Evolutionary conservation across 2,329 filamentous ascomycete genomes (phyloP).

Genomic region (Penicillium sclerotigenum): DNA sequence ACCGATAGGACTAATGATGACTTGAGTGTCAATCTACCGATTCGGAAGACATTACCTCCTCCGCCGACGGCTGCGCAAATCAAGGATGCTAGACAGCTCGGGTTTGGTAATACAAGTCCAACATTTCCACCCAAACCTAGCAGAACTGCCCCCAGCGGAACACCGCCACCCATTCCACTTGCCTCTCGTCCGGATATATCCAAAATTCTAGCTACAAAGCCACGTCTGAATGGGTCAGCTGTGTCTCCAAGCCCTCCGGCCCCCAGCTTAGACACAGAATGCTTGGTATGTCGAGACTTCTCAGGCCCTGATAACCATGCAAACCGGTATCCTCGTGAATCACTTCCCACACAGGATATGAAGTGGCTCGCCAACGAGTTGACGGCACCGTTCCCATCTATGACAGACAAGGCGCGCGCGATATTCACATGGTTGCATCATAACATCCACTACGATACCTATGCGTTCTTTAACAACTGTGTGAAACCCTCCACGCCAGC

Average conservation of each 20-base stretch:
- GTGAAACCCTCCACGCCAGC: slow-evolving; percentile 66
- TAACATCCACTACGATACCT: slow-evolving; percentile 82
- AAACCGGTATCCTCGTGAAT: slow-evolving; percentile 68
- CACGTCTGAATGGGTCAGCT: slow-evolving; percentile 31
- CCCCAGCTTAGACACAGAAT: slow-evolving; percentile 43
- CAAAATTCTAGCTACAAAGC: slow-evolving; percentile 54
- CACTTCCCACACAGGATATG: slow-evolving; percentile 66
- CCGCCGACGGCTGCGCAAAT: slow-evolving; percentile 33
- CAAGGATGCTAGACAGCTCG: slow-evolving; percentile 42
- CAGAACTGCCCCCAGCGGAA: slow-evolving; percentile 22
- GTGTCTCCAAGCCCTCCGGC: slow-evolving; percentile 13
- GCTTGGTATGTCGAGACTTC: slow-evolving; percentile 84
- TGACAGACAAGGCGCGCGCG: slow-evolving; percentile 85
- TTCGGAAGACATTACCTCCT: slow-evolving; percentile 34
- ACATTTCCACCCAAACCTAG: slow-evolving; percentile 10
- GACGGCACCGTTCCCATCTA: slow-evolving; percentile 73
- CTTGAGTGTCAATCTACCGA: slow-evolving; percentile 14
- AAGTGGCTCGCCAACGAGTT: slow-evolving; percentile 74
- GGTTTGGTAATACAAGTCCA: slow-evolving; percentile 46
- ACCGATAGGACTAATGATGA: slow-evolving; percentile 17
- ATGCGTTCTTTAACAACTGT: slow-evolving; percentile 70
- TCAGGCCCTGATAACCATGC: slow-evolving; percentile 76
- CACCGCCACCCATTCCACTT: slow-evolving; percentile 52
- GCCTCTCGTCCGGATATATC: slow-evolving; percentile 58
- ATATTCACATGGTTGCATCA: slow-evolving; percentile 96